Base-by-base conservation (phyloP, 192 early-diverging fungal genomes). In the Entomortierella beljakovae region DNA sequence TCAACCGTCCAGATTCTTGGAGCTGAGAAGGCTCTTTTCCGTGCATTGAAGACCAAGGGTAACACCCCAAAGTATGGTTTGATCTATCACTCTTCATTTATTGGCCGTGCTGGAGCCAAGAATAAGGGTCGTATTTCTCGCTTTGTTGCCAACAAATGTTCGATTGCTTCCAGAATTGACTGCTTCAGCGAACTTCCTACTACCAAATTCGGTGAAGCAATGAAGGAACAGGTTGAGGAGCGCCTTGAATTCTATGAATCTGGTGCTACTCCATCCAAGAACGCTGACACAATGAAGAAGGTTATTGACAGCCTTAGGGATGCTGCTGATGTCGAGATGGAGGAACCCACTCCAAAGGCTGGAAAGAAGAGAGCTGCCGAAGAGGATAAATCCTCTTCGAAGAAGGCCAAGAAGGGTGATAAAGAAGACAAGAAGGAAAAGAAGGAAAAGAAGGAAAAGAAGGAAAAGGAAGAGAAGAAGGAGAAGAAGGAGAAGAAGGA, bases 111-210 rank as follows among this genome's bases (percentile, higher is more conserved):
- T 9, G 96, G 91, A 50, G 84, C 90, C 51, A 99, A 99, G 91
- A 98, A 98, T 92, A 99, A 99, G 93, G 94, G 94, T 65, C 90
- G 95, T 57, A 98, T 99, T 56, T 98, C 98, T 57, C 94, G 98
- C 63, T 95, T 98, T 64, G 89, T 99, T 23, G 98, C 98, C 75
- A 99, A 98, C 90, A 99, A 99, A 86, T 95, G 94, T 71, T 90
- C 95, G 9, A 96, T 99, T 84, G 97, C 97, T 20, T 95, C 94
- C 29, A 89, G 98, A 61, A 97, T 99, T 66, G 98, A 99, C 81
- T 97, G 95, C 82, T 99, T 96, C 91, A 82, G 91, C 53, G 91
- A 94, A n/a, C 85, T 83, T 43, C 96, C 95, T 20, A 96, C 92
- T 6, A 86, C 85, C 84, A 95, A 92, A 75, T 97, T 96, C 75